Percentiles rank a stretch among this genome's conserved stretches.
Conservation (phyloP, 768 basidiomycete genomes). For the Lactarius sp. region DNA sequence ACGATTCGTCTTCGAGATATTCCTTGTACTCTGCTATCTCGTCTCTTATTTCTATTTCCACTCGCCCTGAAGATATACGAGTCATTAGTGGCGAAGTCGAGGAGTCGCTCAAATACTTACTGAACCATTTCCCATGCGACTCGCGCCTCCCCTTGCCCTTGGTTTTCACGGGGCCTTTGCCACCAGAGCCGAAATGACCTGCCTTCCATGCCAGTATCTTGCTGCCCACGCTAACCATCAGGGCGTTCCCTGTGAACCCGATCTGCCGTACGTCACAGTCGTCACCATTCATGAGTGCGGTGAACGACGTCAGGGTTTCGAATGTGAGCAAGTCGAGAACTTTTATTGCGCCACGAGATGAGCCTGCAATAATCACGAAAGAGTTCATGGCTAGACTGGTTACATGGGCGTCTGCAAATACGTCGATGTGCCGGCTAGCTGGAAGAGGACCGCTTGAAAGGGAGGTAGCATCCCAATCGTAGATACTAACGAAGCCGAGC, state of each 20-base stretch:
- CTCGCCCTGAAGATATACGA: conserved; percentile 43
- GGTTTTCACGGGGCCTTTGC: conserved; percentile 27
- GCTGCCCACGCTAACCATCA: conserved; percentile 58
- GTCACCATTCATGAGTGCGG: conserved; percentile 37
- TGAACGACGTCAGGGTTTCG: conserved; percentile 50
- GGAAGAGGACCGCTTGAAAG: conserved; percentile 24
- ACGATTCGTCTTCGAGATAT: conserved; percentile 49
- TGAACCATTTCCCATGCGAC: conserved; percentile 35
- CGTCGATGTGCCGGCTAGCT: conserved; percentile 51
- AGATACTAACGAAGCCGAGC: conserved; percentile 60
- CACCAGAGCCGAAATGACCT: conserved; percentile 40
- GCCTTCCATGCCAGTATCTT: conserved; percentile 66
- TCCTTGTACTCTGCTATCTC: conserved; percentile 56
- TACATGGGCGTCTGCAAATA: conserved; percentile 58
- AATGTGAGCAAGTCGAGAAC: conserved; percentile 68
- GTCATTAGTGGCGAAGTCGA: neutral
- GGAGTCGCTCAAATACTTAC: conserved; percentile 29
- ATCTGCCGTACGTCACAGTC: conserved; percentile 52
- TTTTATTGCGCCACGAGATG: conserved; percentile 50
- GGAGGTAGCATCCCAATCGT: conserved; percentile 40
- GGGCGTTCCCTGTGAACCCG: conserved; percentile 47
- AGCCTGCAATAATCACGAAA: conserved; percentile 60
- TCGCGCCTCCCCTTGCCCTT: conserved; percentile 27
- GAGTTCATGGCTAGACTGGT: conserved; percentile 61
- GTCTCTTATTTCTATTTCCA: conserved; percentile 62